Percentiles rank a stretch among this genome's conserved stretches.
phyloP scores from a whole-genome alignment of 169 alveolate genomes.

The Babesia microti region DNA sequence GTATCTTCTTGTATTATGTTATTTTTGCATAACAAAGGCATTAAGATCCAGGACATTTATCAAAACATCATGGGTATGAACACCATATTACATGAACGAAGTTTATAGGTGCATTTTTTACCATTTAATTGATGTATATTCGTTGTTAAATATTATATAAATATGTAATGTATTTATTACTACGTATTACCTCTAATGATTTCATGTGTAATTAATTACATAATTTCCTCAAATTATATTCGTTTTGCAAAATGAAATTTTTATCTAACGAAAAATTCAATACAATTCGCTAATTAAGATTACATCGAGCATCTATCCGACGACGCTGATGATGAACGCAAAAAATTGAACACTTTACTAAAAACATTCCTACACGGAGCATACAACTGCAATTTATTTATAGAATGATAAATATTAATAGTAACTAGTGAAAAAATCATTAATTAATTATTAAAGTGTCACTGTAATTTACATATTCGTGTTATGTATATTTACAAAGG shows the following conservation, averaged over 20 bases:
- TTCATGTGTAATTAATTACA: too few species aligned
- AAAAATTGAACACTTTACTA: slow-evolving; percentile 14
- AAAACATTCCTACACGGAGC: slow-evolving; percentile 29
- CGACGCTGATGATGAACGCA: slow-evolving; percentile 15
- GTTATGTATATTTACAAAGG: slow-evolving; percentile 35
- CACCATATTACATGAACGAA: background rate
- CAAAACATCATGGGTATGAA: slow-evolving; percentile 26
- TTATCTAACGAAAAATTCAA: too few species aligned
- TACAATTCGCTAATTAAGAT: slow-evolving; percentile 4
- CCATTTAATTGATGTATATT: too few species aligned
- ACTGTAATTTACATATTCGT: slow-evolving; percentile 7
- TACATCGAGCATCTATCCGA: slow-evolving; percentile 32
- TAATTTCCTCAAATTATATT: too few species aligned
- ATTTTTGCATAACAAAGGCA: slow-evolving; percentile 39
- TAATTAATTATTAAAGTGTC: background rate
- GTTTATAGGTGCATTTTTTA: too few species aligned
- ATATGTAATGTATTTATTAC: too few species aligned
- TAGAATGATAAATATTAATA: slow-evolving; percentile 3
- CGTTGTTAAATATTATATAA: too few species aligned
- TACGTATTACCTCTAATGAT: too few species aligned
- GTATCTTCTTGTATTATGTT: slow-evolving; percentile 25
- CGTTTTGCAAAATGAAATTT: too few species aligned
- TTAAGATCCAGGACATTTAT: slow-evolving; percentile 44
- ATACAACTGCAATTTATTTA: slow-evolving; percentile 13
- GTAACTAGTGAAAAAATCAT: background rate